Percentiles rank a stretch among this genome's conserved stretches.
Conservation (phyloP, 2,329 filamentous ascomycete genomes). For the Microcyclospora pomicola region DNA sequence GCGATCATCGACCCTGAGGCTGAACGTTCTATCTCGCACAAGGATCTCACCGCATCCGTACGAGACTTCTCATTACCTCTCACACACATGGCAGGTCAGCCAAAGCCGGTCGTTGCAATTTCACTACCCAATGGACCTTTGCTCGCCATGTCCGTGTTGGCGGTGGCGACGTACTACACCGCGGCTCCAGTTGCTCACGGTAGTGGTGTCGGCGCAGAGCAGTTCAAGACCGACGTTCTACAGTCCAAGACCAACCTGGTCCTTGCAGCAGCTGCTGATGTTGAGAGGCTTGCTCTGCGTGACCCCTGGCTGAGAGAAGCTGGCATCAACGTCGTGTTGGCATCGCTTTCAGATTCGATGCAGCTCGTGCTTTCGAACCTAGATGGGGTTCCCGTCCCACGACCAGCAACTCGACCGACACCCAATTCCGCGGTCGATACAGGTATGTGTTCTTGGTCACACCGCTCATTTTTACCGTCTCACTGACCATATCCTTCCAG, state of each 20-base stretch:
- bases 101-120: constrained; percentile 36
- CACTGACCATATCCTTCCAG: no score
- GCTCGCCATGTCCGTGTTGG: constrained; percentile 37
- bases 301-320: constrained; percentile 21
- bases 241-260: constrained; percentile 36
- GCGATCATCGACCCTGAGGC: constrained; percentile 20
- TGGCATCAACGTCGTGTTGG: constrained; percentile 28
- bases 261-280: constrained; percentile 31
- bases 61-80: constrained; percentile 16
- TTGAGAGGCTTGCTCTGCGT: constrained; percentile 27
- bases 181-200: constrained; percentile 40
- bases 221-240: constrained; percentile 38
- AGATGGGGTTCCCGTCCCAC: constrained; percentile 1
- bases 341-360: constrained; percentile 26
- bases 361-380: constrained; percentile 23
- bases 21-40: constrained; percentile 14
- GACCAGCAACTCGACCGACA: not conserved
- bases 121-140: constrained; percentile 41
- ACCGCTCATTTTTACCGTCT: no score
- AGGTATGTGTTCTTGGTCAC: constrained; percentile 4
- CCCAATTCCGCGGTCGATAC: constrained; percentile 34
- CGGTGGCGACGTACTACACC: constrained; percentile 37
- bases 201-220: constrained; percentile 31
- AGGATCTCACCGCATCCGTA: constrained; percentile 14
- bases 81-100: constrained; percentile 1